phyloP scores from a whole-genome alignment of 1,284 basidiomycete genomes.

The Cryptococcus sp. region DNA sequence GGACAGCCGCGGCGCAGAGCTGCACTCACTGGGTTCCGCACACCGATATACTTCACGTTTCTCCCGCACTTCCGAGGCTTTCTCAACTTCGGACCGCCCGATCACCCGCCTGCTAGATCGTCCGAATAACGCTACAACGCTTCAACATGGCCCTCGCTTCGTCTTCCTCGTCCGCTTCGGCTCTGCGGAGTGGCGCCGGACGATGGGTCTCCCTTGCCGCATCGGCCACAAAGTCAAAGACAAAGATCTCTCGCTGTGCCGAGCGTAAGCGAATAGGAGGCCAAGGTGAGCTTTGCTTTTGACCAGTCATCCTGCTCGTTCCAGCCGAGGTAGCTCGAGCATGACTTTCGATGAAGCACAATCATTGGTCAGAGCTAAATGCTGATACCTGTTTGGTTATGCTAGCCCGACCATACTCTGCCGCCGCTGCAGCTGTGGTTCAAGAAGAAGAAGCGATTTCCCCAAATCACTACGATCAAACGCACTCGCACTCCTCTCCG shows the following conservation, averaged over 20 bases:
- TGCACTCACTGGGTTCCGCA: too few relatives aligned
- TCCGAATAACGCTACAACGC: not conserved
- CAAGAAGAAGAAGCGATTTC: not conserved
- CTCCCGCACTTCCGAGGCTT: too few relatives aligned
- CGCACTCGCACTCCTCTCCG: constrained; percentile 1
- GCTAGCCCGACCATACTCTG: constrained; percentile 10
- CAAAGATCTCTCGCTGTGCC: not conserved
- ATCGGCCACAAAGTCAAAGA: not conserved
- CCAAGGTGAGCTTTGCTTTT: not conserved
- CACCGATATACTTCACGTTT: too few relatives aligned
- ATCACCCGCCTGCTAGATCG: too few relatives aligned
- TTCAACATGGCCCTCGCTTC: constrained; percentile 17
- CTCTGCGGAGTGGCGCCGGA: not conserved
- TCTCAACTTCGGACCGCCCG: too few relatives aligned
- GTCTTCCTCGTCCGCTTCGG: constrained; percentile 11
- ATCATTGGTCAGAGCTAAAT: not conserved
- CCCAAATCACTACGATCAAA: not conserved
- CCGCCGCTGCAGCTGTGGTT: constrained; percentile 4
- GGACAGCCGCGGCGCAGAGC: too few relatives aligned
- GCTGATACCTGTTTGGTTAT: not conserved
- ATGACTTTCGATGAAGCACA: not conserved
- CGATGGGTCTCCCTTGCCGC: not conserved
- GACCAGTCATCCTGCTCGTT: not conserved
- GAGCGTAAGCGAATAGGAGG: not conserved
- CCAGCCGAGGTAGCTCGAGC: not conserved